Evolutionary conservation across 306 rosid genomes (phyloP).

Genomic region (Fragaria ananassa): DNA sequence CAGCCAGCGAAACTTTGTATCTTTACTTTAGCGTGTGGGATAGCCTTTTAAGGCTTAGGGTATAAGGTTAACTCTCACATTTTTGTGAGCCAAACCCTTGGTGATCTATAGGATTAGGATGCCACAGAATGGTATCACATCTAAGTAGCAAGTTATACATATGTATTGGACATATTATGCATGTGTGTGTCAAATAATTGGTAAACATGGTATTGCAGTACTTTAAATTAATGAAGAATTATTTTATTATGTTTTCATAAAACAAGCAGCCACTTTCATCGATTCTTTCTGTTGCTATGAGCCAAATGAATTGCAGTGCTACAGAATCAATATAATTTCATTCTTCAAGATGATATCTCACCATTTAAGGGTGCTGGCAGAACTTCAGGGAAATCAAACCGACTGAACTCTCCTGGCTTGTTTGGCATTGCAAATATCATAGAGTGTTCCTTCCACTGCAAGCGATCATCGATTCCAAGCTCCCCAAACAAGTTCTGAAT

Average conservation of each 20-base stretch:
- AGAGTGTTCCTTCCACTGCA: constrained; percentile 99
- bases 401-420: constrained; percentile 94
- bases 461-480: constrained; percentile 88
- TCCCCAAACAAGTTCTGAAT: constrained; percentile 90
- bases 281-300: neutral
- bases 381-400: constrained; percentile 83
- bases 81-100: neutral
- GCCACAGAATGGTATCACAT: neutral
- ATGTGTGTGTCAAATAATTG: neutral
- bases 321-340: constrained; percentile 25
- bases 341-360: constrained; percentile 31
- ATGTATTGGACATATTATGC: neutral
- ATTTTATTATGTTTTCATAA: neutral
- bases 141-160: neutral
- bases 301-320: constrained; percentile 15
- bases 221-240: neutral
- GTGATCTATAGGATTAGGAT: neutral
- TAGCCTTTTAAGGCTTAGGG: neutral
- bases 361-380: constrained; percentile 94
- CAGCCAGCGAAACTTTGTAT: neutral
- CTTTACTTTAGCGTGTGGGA: neutral
- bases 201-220: neutral
- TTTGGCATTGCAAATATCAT: constrained; percentile 98
- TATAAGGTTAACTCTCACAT: neutral
- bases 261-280: neutral